These are phyloP conservation scores for Oryza glaberrima DNA, from an alignment of 176 grass and related monocot genomes.

Conservation along the genomic window DNA sequence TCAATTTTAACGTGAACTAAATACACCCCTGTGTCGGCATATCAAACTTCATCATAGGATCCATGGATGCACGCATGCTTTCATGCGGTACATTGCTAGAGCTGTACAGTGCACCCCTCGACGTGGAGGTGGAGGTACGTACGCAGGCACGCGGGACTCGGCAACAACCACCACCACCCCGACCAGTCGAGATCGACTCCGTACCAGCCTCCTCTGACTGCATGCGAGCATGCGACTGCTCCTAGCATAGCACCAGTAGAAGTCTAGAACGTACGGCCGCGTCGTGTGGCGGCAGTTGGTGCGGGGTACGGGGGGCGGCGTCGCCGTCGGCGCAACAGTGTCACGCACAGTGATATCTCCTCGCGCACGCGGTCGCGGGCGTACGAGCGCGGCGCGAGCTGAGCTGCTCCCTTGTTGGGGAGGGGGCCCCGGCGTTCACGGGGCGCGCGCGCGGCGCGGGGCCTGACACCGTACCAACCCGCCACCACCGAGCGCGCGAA, in stretches of 20 bases:
- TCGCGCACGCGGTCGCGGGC: no score
- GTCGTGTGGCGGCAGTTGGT: not conserved
- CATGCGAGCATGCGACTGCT: not conserved
- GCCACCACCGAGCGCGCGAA: not conserved
- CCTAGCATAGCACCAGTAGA: no score
- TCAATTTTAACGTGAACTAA: no score
- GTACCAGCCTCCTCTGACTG: not conserved
- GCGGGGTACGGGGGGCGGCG: not conserved
- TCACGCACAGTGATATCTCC: no score
- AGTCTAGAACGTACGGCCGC: no score
- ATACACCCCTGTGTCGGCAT: no score
- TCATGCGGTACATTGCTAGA: not conserved
- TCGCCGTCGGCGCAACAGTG: not conserved
- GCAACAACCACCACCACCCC: not conserved
- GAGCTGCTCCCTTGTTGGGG: slow-evolving; percentile 4
- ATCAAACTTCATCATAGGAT: no score
- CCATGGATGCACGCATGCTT: not conserved
- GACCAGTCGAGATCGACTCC: not conserved
- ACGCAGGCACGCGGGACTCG: not conserved
- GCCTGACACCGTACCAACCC: slow-evolving; percentile 38
- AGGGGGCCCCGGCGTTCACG: slow-evolving; percentile 12
- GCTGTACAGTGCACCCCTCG: not conserved
- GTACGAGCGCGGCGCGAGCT: not conserved
- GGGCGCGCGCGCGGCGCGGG: not conserved
- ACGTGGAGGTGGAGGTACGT: not conserved